Evolutionary conservation across 495 filamentous ascomycete species (phyloP).

Genomic region (Ramalina peruviana): DNA sequence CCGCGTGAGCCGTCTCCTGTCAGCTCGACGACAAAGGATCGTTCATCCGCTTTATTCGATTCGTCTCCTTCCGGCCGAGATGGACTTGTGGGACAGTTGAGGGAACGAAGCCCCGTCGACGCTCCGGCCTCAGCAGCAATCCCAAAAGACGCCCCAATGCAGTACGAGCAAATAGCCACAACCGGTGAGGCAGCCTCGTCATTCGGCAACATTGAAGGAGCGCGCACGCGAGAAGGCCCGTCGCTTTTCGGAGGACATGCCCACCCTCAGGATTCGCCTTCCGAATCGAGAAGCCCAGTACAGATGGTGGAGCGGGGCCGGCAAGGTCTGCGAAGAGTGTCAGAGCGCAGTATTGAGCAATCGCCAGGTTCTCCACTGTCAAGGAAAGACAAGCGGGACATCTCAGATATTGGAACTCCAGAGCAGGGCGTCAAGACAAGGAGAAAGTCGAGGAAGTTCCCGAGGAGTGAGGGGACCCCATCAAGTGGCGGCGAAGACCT

Average conservation of each 20-base stretch:
- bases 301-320: constrained; percentile 9
- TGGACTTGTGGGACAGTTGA: not conserved
- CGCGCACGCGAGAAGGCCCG: not conserved
- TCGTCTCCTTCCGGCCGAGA: constrained; percentile 34
- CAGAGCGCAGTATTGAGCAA: constrained; percentile 24
- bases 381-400: constrained; percentile 21
- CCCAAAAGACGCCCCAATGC: not conserved
- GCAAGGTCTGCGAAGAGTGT: constrained; percentile 25
- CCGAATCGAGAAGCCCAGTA: constrained; percentile 6
- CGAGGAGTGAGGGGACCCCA: too few relatives aligned
- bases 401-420: constrained; percentile 21
- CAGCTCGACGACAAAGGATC: constrained; percentile 39
- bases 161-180: not conserved
- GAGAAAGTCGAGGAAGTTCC: not conserved
- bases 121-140: not conserved
- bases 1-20: constrained; percentile 25
- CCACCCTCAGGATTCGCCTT: constrained; percentile 7
- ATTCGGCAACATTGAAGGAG: not conserved
- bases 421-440: constrained; percentile 20
- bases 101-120: not conserved
- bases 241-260: constrained; percentile 20
- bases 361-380: constrained; percentile 20
- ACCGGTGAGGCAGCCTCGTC: constrained; percentile 3
- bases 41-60: constrained; percentile 38
- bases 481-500: too few relatives aligned